Evolutionary conservation across 1,284 basidiomycete genomes (phyloP), one percentile per base, ranked within the genome.

Genomic region (Heliocybe sulcata): DNA sequence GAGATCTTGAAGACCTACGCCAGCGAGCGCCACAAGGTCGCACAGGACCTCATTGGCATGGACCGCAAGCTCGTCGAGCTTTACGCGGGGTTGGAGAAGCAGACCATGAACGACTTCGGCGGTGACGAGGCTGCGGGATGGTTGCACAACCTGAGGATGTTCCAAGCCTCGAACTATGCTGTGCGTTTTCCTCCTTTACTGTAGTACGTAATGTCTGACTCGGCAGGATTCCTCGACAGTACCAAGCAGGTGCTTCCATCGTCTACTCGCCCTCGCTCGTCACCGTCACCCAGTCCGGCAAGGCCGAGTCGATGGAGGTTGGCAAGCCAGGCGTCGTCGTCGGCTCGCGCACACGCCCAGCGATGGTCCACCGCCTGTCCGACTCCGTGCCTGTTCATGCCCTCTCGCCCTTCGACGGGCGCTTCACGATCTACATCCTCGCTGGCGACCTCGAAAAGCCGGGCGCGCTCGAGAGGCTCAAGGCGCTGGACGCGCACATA

Each of bases 371-470:
- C 8, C 56, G 56, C n/a, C 8, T 57, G 35, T 57, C 54, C 8
- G 56, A 57, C 51, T 42, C 38, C 31, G 29, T 52, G 33, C 54
- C 54, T 23, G 56, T 59, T 26, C 45, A 52, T 20, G 51, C 52
- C 23, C 51, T 51, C 22, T 51, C 53, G 26, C 56, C 47, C 23
- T 62, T 64, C 57, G 63, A 64, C 56, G 63, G 63, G 35, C 59
- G 61, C 11, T 64, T 63, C 60, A 59, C 62, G n/a, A 60, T 64
- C 20, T 59, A 62, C 35, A 49, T 64, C 1, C 59, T 64, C 19
- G 59, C 56, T 3, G 63, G 63, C 8, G 61, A 64, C 47, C 54
- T 63, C 47, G 3, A 54, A 45, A 58, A 55, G 42, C 54, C 50
- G 3, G 54, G 33, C 54, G 23, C 58, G 33, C 26, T 38, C 25